These are phyloP conservation scores for Millerago galiae DNA, from an alignment of 805 yeast species.

Conservation along the genomic window DNA sequence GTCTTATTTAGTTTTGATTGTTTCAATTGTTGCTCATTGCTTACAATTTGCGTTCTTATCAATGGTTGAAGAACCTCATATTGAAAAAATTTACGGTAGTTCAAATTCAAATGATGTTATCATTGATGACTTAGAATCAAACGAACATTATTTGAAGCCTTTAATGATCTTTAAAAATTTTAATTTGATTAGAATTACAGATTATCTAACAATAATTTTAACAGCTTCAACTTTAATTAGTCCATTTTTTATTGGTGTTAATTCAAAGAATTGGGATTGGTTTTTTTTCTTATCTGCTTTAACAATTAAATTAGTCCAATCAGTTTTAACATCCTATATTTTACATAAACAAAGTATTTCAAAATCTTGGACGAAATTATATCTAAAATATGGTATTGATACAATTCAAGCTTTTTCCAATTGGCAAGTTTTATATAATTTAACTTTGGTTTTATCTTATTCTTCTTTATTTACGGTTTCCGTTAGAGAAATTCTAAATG, in stretches of 20 bases:
- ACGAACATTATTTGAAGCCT: slow-evolving; percentile 43
- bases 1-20: slow-evolving; percentile 60
- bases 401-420: slow-evolving; percentile 61
- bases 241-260: slow-evolving; percentile 30
- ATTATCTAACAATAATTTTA: slow-evolving; percentile 42
- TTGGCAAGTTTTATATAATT: slow-evolving; percentile 64
- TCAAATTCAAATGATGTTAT: slow-evolving; percentile 29
- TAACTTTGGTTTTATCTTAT: slow-evolving; percentile 48
- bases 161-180: slow-evolving; percentile 57
- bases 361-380: slow-evolving; percentile 59
- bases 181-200: slow-evolving; percentile 57
- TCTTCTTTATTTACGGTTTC: slow-evolving; percentile 40
- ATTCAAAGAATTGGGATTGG: slow-evolving; percentile 25
- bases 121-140: slow-evolving; percentile 29
- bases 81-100: slow-evolving; percentile 64
- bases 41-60: slow-evolving; percentile 70
- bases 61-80: slow-evolving; percentile 79
- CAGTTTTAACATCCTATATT: slow-evolving; percentile 42
- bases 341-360: slow-evolving; percentile 52
- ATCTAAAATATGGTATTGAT: slow-evolving; percentile 57
- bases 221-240: slow-evolving; percentile 35
- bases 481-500: slow-evolving; percentile 25
- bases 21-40: slow-evolving; percentile 70
- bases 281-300: slow-evolving; percentile 26
- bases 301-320: slow-evolving; percentile 45